Conservation (phyloP, 768 basidiomycete species). For the Clitopilus passeckerianus region DNA sequence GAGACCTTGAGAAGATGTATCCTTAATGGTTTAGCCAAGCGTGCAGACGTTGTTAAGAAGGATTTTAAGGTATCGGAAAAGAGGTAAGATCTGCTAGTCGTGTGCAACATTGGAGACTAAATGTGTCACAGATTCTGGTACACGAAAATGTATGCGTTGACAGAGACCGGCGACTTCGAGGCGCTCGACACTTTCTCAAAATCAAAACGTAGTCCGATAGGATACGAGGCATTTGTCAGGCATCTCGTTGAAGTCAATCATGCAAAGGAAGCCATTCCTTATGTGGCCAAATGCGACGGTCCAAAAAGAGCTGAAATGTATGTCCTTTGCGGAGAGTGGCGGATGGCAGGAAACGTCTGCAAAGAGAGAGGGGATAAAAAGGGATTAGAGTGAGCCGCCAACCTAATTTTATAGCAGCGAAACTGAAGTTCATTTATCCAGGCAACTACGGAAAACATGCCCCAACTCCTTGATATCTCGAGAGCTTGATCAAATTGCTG, state of each 20-base stretch:
- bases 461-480: constrained; percentile 79
- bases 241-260: constrained; percentile 74
- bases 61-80: constrained; percentile 97
- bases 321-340: constrained; percentile 88
- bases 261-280: constrained; percentile 68
- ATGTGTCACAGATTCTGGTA: constrained; percentile 79
- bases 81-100: constrained; percentile 44
- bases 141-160: constrained; percentile 80
- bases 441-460: constrained; percentile 65
- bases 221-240: constrained; percentile 87
- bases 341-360: constrained; percentile 81
- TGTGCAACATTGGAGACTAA: too few species aligned
- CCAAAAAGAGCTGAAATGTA: constrained; percentile 83
- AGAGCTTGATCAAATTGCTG: constrained; percentile 64
- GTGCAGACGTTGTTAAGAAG: constrained; percentile 81
- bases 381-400: constrained; percentile 69
- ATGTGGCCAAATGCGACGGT: constrained; percentile 81
- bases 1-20: constrained; percentile 81
- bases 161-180: constrained; percentile 79
- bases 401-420: not conserved
- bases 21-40: constrained; percentile 74
- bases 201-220: constrained; percentile 89
- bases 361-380: constrained; percentile 85
- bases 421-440: constrained; percentile 20
- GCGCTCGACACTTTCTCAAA: constrained; percentile 81